Conservation (phyloP, 2,329 filamentous ascomycete genomes). For the Graphiopsis chlorocephala region DNA sequence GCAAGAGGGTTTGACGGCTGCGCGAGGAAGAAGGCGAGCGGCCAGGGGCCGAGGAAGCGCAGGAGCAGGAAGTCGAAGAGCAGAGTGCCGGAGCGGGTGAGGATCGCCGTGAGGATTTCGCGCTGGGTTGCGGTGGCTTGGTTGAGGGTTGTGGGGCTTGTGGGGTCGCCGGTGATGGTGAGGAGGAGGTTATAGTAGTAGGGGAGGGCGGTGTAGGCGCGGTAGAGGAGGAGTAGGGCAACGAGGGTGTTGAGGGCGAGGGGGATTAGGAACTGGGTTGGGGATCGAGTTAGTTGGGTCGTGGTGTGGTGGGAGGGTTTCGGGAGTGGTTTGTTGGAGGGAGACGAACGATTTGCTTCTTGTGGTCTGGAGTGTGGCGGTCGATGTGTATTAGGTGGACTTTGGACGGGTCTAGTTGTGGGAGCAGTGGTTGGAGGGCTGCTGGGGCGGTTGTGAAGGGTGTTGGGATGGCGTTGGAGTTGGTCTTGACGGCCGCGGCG, state of each 20-base stretch:
- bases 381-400: slow-evolving; percentile 88
- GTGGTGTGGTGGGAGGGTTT: background rate
- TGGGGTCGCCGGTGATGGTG: slow-evolving; percentile 60
- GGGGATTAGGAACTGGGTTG: slow-evolving; percentile 64
- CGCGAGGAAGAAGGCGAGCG: slow-evolving; percentile 56
- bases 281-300: background rate
- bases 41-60: slow-evolving; percentile 46
- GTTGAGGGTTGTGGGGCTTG: slow-evolving; percentile 65
- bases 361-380: slow-evolving; percentile 64
- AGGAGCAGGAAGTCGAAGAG: slow-evolving; percentile 66
- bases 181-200: slow-evolving; percentile 69
- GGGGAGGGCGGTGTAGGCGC: slow-evolving; percentile 66
- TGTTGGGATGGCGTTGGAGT: slow-evolving; percentile 24
- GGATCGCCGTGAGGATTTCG: slow-evolving; percentile 56
- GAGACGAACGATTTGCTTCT: slow-evolving; percentile 63
- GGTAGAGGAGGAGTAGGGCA: slow-evolving; percentile 61
- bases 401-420: slow-evolving; percentile 63
- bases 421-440: slow-evolving; percentile 63
- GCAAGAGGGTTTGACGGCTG: slow-evolving; percentile 61
- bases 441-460: slow-evolving; percentile 68
- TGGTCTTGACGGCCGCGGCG: slow-evolving; percentile 7
- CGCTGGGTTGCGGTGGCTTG: slow-evolving; percentile 55
- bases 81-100: slow-evolving; percentile 63
- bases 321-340: background rate
- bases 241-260: slow-evolving; percentile 72